Conservation (phyloP, 2,329 filamentous ascomycete species). For the Elsinoe necatrix region DNA sequence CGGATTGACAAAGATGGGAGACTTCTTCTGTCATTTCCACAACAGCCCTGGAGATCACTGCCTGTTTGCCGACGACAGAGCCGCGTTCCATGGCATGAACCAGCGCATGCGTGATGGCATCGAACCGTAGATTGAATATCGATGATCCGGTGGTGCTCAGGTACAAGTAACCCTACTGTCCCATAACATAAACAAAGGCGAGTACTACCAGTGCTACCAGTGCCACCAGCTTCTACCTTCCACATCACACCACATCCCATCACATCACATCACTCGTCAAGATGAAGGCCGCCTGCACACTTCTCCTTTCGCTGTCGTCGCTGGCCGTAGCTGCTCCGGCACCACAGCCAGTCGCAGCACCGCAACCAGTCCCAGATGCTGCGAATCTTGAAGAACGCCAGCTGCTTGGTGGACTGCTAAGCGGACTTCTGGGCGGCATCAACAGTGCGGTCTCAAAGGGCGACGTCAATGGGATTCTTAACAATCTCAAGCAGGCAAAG, state of each 20-base stretch:
- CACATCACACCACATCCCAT: no score
- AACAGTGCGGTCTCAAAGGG: conserved; percentile 14
- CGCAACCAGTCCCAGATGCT: conserved; percentile 1
- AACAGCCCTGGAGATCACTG: background rate
- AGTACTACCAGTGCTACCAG: no score
- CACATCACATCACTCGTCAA: background rate
- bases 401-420: conserved; percentile 10
- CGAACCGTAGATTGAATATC: background rate
- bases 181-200: background rate
- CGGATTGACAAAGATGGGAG: background rate
- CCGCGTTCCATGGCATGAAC: background rate
- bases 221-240: no score
- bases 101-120: conserved; percentile 2
- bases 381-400: conserved; percentile 16
- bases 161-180: background rate
- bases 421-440: conserved; percentile 16
- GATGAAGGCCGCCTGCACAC: conserved; percentile 2
- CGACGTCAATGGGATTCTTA: conserved; percentile 14
- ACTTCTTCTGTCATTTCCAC: background rate
- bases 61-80: background rate
- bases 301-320: conserved; percentile 7
- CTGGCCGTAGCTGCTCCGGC: conserved; percentile 16
- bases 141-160: background rate
- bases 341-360: conserved; percentile 8
- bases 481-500: conserved; percentile 20